A percentile compares a stretch with the other conserved stretches of the same genome.
phyloP scores from a whole-genome alignment of 2,329 filamentous ascomycete species.

The Ceratocystis diversiconidia region DNA sequence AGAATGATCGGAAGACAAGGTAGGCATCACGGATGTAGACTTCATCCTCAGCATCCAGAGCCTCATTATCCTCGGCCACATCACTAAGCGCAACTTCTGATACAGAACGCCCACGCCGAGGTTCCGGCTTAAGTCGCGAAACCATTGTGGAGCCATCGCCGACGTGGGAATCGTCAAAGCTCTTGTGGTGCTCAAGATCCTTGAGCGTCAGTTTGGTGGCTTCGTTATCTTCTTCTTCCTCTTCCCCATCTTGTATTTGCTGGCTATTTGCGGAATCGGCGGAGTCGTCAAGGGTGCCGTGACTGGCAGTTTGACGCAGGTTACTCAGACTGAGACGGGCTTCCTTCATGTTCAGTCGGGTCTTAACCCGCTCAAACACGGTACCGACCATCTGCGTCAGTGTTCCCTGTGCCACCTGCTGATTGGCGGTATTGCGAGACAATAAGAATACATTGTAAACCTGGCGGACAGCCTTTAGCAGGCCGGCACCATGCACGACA shows the following conservation, averaged over 20 bases:
- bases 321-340: conserved; percentile 46
- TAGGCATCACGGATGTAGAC: conserved; percentile 96
- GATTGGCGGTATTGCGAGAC: conserved; percentile 84
- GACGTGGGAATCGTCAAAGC: conserved; percentile 52
- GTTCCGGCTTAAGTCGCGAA: conserved; percentile 40
- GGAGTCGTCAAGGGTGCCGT: conserved; percentile 31
- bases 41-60: conserved; percentile 66
- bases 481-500: conserved; percentile 87
- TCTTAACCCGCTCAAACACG: conserved; percentile 89
- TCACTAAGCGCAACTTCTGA: conserved; percentile 44
- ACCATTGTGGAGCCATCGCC: conserved; percentile 55
- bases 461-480: conserved; percentile 90
- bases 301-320: conserved; percentile 39
- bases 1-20: conserved; percentile 91
- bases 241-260: conserved; percentile 26
- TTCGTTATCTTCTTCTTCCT: conserved; percentile 29
- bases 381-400: conserved; percentile 97
- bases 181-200: conserved; percentile 53
- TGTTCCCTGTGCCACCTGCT: conserved; percentile 93
- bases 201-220: conserved; percentile 46
- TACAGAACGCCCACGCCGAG: conserved; percentile 32
- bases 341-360: conserved; percentile 75
- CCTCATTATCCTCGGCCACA: conserved; percentile 42
- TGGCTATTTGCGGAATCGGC: conserved; percentile 27
- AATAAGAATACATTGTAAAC: conserved; percentile 98